Conservation (phyloP, 2,329 filamentous ascomycete genomes). For the Periconia digitata region DNA sequence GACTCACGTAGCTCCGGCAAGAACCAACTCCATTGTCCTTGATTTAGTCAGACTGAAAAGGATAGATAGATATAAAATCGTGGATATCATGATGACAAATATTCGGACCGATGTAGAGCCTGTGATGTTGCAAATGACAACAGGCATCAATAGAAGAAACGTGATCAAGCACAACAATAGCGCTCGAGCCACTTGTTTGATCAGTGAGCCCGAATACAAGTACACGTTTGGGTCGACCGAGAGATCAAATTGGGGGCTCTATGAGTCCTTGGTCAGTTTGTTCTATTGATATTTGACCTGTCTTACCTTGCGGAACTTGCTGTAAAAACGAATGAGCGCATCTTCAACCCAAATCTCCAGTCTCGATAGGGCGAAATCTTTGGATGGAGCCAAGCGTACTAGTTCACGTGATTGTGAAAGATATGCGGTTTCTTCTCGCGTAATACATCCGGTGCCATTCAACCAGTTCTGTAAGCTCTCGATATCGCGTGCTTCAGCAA, state of each 20-base stretch:
- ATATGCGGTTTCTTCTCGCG: neutral
- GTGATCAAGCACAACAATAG: neutral
- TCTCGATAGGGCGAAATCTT: neutral
- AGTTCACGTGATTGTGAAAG: neutral
- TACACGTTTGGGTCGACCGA: neutral
- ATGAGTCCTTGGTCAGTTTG: neutral
- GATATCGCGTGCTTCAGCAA: neutral
- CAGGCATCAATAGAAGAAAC: conserved; percentile 1
- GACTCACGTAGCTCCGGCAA: neutral
- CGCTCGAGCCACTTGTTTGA: neutral
- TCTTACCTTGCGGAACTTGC: neutral
- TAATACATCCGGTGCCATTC: neutral
- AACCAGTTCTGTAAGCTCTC: neutral
- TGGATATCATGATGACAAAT: conserved; percentile 1
- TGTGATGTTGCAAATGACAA: neutral
- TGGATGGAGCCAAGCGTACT: neutral
- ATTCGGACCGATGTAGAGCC: neutral
- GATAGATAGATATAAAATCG: neutral
- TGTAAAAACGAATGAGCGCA: neutral
- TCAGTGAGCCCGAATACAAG: neutral
- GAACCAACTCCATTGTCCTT: conserved; percentile 1
- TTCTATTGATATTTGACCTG: neutral
- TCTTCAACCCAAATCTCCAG: neutral
- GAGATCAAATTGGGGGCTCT: neutral
- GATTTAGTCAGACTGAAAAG: neutral